Evolutionary conservation across 2,329 filamentous ascomycete species (phyloP).

Genomic region (Fusarium zealandicum): DNA sequence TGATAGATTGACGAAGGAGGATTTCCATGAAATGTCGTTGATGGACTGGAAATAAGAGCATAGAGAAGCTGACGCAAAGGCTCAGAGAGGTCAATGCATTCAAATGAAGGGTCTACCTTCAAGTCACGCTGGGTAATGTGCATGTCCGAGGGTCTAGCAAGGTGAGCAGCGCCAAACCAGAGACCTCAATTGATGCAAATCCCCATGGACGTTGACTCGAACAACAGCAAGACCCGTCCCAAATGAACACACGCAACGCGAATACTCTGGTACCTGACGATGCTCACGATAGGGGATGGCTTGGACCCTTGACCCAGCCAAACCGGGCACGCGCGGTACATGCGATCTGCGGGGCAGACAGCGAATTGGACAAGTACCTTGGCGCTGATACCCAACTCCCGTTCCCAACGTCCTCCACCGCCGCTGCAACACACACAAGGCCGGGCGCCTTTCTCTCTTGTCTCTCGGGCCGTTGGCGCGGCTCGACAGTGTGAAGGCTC

Average conservation of each 20-base stretch:
- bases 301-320: constrained; percentile 30
- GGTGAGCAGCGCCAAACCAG: neutral
- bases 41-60: constrained; percentile 12
- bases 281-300: constrained; percentile 21
- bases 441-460: constrained; percentile 15
- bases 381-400: constrained; percentile 29
- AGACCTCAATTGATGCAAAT: constrained; percentile 1
- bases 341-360: constrained; percentile 17
- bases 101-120: constrained; percentile 24
- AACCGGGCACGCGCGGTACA: constrained; percentile 14
- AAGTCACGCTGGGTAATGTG: constrained; percentile 1
- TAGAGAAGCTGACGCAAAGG: constrained; percentile 20
- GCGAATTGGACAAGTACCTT: constrained; percentile 23
- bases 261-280: constrained; percentile 29
- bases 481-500: constrained; percentile 37
- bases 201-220: neutral
- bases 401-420: constrained; percentile 28
- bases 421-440: constrained; percentile 28
- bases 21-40: constrained; percentile 19
- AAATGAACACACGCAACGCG: neutral
- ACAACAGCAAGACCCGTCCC: too few species aligned
- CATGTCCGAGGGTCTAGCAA: constrained; percentile 1
- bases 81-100: constrained; percentile 13
- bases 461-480: constrained; percentile 40
- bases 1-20: neutral